Base-by-base conservation (phyloP, 2,329 filamentous ascomycete species). In the Huntiella decipiens region DNA sequence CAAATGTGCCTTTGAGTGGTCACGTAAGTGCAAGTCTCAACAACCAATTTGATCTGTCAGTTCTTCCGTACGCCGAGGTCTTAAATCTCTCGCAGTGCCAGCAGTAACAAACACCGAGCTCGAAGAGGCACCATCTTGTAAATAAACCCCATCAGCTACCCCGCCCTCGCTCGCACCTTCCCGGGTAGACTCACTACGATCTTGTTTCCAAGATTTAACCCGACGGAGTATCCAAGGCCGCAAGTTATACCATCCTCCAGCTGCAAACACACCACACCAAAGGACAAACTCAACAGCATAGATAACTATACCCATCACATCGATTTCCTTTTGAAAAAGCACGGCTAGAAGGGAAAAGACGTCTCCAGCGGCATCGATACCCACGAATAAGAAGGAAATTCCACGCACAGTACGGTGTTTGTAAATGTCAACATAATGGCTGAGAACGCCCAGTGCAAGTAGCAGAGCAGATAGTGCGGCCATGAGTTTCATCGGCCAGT, bases 301-400 rank as follows among this genome's bases (percentile, higher is more conserved):
- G 12, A 82, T 79, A 1, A 76, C 66, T 50, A 82, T 66, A 0
- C 77, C 79, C 0, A 80, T 58, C 1, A 78, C 55, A 53, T 81
- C 72, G 3, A 78, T 54, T 13, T 61, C 60, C 0, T 66, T 63
- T 55, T 79, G 68, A 51, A 79, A 81, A 37, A 79, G 61, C 12
- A 83, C 63, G 0, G 77, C 79, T 2, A 77, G 56, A 0, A 83
- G 60, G 0, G 77, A 82, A 45, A 77, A 77, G 3, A 83, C 56
- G 56, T 83, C 79, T 0, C 79, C 79, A 0, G 73, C 64, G 0
- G 77, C 79, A 58, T 83, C 79, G 38, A 83, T 78, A 1, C 64
- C 73, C 0, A 81, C 77, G 52, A 84, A 84, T 2, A 81, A 61
- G 57, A 83, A 82, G 1, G 77, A 81, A 35, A 83, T 82, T 5